phyloP scores from a whole-genome alignment of 768 basidiomycete species.

The Lactifluus volemus region DNA sequence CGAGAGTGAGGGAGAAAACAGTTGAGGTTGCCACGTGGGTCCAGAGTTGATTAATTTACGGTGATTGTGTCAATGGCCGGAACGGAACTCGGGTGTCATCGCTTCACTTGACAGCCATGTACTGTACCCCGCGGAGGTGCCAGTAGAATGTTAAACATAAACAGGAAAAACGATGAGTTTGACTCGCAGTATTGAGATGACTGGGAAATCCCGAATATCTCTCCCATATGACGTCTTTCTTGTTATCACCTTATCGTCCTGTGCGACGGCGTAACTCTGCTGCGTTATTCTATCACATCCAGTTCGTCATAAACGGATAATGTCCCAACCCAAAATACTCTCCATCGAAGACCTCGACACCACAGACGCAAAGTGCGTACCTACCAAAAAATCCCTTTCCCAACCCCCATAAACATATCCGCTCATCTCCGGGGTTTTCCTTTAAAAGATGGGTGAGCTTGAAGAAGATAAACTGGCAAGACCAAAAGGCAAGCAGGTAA shows the following conservation, averaged over 20 bases:
- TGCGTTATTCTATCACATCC: not conserved
- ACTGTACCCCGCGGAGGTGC: too few relatives aligned
- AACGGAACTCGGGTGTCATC: not conserved
- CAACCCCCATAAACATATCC: not conserved
- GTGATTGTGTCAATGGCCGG: not conserved
- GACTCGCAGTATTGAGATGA: too few relatives aligned
- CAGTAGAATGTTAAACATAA: too few relatives aligned
- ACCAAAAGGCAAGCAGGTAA: constrained; percentile 70
- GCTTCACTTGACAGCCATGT: too few relatives aligned
- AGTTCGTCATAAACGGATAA: not conserved
- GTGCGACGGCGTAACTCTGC: not conserved
- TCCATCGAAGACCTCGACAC: constrained; percentile 14
- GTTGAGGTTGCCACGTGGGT: not conserved
- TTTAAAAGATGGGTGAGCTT: constrained; percentile 72
- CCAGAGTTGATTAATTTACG: not conserved
- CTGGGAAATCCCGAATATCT: too few relatives aligned
- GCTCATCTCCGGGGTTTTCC: not conserved
- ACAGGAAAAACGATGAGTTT: too few relatives aligned
- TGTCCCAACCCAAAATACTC: constrained; percentile 11
- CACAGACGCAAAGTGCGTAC: constrained; percentile 13
- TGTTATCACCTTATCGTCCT: not conserved
- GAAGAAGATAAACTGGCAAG: constrained; percentile 72
- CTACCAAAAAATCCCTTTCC: not conserved
- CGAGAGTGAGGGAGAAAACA: not conserved
- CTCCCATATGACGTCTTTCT: not conserved